phyloP scores from a whole-genome alignment of 2,329 filamentous ascomycete genomes.

The Pyrenophora graminea region DNA sequence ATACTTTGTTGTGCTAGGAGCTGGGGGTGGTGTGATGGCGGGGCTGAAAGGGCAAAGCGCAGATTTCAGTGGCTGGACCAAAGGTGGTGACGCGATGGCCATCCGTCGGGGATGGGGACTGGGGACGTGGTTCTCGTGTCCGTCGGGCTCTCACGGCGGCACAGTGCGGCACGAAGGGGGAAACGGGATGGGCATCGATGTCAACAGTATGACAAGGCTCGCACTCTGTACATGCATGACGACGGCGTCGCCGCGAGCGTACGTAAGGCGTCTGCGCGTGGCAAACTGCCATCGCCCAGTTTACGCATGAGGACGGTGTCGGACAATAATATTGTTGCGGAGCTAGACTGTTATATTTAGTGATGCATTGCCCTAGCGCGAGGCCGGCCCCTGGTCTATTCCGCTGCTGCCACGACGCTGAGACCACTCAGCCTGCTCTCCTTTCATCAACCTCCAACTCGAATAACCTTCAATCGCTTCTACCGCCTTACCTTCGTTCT shows the following conservation, averaged over 20 bases:
- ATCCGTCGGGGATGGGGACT: not conserved
- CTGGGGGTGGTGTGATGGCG: not conserved
- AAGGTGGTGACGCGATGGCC: not conserved
- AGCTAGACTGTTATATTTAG: conserved; percentile 16
- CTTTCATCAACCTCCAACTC: conserved; percentile 17
- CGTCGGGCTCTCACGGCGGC: too few species aligned
- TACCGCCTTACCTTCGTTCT: conserved; percentile 14
- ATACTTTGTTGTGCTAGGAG: not conserved
- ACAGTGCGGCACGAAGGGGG: too few species aligned
- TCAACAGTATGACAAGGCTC: too few species aligned
- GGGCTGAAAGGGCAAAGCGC: not conserved
- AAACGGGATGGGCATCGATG: too few species aligned
- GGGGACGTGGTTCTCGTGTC: too few species aligned
- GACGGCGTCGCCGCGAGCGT: too few species aligned
- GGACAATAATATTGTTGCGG: conserved; percentile 11
- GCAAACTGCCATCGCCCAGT: too few species aligned
- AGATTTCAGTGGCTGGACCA: not conserved
- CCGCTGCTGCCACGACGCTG: conserved; percentile 7
- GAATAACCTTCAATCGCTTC: not conserved
- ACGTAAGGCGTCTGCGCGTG: too few species aligned
- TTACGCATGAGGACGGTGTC: conserved; percentile 2
- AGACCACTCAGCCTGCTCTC: conserved; percentile 11
- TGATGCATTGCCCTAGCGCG: conserved; percentile 7
- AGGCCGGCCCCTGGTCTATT: conserved; percentile 7
- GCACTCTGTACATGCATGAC: too few species aligned